These are phyloP conservation scores for Anastatica hierochuntica DNA, from an alignment of 345 rosid species.

Conservation along the genomic window DNA sequence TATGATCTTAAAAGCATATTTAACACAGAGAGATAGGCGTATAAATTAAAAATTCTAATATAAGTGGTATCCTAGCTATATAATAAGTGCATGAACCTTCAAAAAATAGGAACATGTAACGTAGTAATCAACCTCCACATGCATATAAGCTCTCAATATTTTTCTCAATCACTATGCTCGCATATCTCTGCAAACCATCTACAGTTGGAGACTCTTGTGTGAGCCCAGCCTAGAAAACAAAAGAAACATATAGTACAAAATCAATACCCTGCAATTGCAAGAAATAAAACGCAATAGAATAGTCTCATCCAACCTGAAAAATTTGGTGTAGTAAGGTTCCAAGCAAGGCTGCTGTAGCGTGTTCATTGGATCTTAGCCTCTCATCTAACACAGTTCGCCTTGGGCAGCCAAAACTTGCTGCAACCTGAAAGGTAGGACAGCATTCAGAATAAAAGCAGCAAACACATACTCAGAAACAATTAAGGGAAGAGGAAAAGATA, in stretches of 20 bases:
- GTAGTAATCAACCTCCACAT: constrained; percentile 64
- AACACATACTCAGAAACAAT: not conserved
- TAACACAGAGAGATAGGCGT: not conserved
- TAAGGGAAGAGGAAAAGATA: constrained; percentile 18
- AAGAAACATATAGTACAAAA: constrained; percentile 8
- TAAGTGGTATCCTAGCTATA: constrained; percentile 10
- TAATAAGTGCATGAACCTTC: constrained; percentile 7
- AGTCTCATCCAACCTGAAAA: constrained; percentile 57
- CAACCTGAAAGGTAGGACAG: constrained; percentile 47
- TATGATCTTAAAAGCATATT: too few species aligned
- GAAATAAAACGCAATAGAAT: constrained; percentile 4
- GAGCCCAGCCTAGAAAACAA: constrained; percentile 65
- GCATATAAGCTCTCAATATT: constrained; percentile 84
- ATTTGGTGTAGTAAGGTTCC: constrained; percentile 94
- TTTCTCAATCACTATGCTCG: constrained; percentile 54
- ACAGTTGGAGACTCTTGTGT: constrained; percentile 47
- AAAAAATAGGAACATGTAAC: constrained; percentile 14
- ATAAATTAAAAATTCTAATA: not conserved
- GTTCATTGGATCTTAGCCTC: constrained; percentile 68
- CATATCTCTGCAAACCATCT: constrained; percentile 55
- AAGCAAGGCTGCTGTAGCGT: constrained; percentile 65
- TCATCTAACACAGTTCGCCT: constrained; percentile 88
- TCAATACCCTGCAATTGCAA: constrained; percentile 6
- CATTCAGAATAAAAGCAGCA: constrained; percentile 10
- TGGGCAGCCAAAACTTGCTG: constrained; percentile 75